Base-by-base conservation (phyloP, 2,329 filamentous ascomycete genomes). In the Cadophora gregata region DNA sequence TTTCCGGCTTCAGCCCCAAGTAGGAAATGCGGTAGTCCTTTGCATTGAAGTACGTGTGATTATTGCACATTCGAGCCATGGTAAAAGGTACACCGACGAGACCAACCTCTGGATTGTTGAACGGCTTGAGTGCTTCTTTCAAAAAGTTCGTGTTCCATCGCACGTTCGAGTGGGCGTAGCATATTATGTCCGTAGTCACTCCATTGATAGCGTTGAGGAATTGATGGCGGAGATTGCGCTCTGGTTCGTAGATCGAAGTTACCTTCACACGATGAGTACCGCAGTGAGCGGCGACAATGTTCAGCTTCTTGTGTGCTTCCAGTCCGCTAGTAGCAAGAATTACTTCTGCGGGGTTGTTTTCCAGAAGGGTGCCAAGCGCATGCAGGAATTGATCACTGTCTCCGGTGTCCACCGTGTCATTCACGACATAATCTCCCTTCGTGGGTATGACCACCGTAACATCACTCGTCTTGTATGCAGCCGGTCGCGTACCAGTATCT, bases 221-320 rank as follows among this genome's bases (percentile, higher is more conserved):
- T n/a, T 62, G 59, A 42, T 31, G 47, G 12, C 59, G 59, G 21
- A 62, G n/a, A 36, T 38, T 51, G 21, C 12, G 3, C 12, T 53
- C 31, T 3, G 21, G 21, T 10, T 62, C 59, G 19, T 51, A 21
- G n/a, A 62, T 51, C 4, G 59, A 62, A 7, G 59, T 62, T 10
- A 62, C 59, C 24, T 21, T 62, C 16, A 62, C 48, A 16, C 59
- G 59, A 27, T 62, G 47, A 19, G 59, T 62, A 19, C 59, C 59
- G 7, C n/a, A 62, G 31, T 16, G 45, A 1, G 45, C 47, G 21
- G 45, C 33, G 3, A 62, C 29, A 9, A 33, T 25, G n/a, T 62
- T 62, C 47, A 62, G 33, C 29, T 25, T 8, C 21, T 51, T 53
- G 48, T 62, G 59, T 8, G 47, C 24, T 9, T 62, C 47, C 29